phyloP scores from a whole-genome alignment of 164 flowering plant genomes.

The Cinnamomum micranthum region DNA sequence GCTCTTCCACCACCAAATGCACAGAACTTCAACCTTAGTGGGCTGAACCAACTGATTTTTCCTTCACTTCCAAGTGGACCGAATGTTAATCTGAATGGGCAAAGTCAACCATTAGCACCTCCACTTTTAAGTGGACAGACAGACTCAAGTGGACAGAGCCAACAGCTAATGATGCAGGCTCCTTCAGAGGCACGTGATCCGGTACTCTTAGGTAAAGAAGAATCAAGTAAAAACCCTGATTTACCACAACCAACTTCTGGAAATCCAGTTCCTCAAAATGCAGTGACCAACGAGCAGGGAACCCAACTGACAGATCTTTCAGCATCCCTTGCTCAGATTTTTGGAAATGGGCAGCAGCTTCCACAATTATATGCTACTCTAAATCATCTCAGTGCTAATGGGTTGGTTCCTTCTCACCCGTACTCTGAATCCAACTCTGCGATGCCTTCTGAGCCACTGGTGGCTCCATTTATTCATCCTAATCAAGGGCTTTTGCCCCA shows the following conservation, averaged over 20 bases:
- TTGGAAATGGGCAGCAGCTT: slow-evolving; percentile 49
- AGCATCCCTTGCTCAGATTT: slow-evolving; percentile 50
- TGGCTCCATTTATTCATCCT: slow-evolving; percentile 13
- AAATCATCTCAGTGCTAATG: slow-evolving; percentile 25
- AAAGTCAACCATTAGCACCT: slow-evolving; percentile 9
- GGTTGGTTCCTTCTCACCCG: slow-evolving; percentile 18
- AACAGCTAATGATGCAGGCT: not conserved
- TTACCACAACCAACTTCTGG: slow-evolving; percentile 22
- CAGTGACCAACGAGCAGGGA: slow-evolving; percentile 35
- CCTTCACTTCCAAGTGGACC: slow-evolving; percentile 11
- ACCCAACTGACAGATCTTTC: slow-evolving; percentile 41
- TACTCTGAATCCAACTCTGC: slow-evolving; percentile 13
- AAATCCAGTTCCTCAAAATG: slow-evolving; percentile 16
- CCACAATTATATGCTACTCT: slow-evolving; percentile 47
- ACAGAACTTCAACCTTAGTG: slow-evolving; percentile 1
- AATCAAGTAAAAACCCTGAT: slow-evolving; percentile 13
- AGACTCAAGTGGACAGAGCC: not conserved
- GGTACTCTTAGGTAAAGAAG: slow-evolving; percentile 4
- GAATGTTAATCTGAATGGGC: slow-evolving; percentile 17
- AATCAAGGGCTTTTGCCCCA: slow-evolving; percentile 19
- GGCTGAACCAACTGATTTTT: slow-evolving; percentile 6
- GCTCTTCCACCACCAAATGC: slow-evolving; percentile 6
- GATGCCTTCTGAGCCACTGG: slow-evolving; percentile 14
- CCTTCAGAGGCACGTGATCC: not conserved
- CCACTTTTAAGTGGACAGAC: slow-evolving; percentile 17